Evolutionary conservation across 2,329 filamentous ascomycete genomes (phyloP).

Genomic region (Apiospora saccharicola): DNA sequence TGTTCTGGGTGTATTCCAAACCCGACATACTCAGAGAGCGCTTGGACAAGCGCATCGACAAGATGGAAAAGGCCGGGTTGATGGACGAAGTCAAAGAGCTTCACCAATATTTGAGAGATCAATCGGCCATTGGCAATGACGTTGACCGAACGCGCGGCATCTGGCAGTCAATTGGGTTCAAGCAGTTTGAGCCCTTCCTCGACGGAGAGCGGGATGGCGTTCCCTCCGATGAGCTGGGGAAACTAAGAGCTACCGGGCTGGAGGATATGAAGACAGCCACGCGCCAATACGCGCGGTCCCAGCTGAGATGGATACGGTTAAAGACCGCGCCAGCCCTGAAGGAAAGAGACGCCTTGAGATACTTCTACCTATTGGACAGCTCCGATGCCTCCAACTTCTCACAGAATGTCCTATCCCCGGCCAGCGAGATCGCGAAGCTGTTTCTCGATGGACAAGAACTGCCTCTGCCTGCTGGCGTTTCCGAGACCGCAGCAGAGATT

Average conservation of each 20-base stretch:
- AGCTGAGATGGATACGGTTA: constrained; percentile 85
- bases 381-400: constrained; percentile 71
- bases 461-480: constrained; percentile 58
- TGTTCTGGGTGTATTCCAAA: constrained; percentile 89
- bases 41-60: constrained; percentile 79
- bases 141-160: constrained; percentile 84
- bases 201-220: constrained; percentile 48
- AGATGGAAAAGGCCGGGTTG: constrained; percentile 73
- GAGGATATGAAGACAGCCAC: constrained; percentile 84
- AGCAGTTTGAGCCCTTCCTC: constrained; percentile 83
- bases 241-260: constrained; percentile 65
- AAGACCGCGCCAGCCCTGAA: constrained; percentile 78
- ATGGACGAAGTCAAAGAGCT: constrained; percentile 58
- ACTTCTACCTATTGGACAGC: constrained; percentile 82
- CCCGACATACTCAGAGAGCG: constrained; percentile 72
- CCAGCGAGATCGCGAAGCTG: constrained; percentile 63
- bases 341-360: constrained; percentile 59
- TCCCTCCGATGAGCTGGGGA: constrained; percentile 53
- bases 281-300: constrained; percentile 84
- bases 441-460: constrained; percentile 69
- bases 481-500: constrained; percentile 57
- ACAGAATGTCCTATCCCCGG: constrained; percentile 69
- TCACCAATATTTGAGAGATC: constrained; percentile 47
- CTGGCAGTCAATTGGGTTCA: constrained; percentile 97
- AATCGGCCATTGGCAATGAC: constrained; percentile 51